Base-by-base conservation (phyloP, 306 rosid genomes). In the Vicia faba region DNA sequence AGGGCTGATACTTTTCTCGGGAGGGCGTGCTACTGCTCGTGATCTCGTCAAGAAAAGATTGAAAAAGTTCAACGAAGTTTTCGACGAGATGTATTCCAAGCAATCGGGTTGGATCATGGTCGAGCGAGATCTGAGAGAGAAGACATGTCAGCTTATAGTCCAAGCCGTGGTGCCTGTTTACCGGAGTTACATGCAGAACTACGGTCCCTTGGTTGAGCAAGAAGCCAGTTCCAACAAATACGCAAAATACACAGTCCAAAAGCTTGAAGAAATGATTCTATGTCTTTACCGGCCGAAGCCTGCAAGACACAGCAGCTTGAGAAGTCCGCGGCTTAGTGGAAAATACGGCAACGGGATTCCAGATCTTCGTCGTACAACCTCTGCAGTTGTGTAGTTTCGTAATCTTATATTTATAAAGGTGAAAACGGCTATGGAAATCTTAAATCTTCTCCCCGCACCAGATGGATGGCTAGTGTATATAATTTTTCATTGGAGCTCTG, bases 1-100 rank as follows among this genome's bases (percentile, higher is more conserved):
- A 79, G 99, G 99, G 64, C 80, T 95, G 71, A 91, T 95, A 69
- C 79, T 91, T 66, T 95, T 95, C 80, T 95, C 99, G 0, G 99
- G 99, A 72, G 97, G 97, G 41, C 95, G 92, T 1, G 99, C 99
- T 33, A 95, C 99, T 44, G 99, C 99, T 19, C 99, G 99, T 18
- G 99, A 91, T 79, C 92, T 95, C 41, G 99, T 95, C 72, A 95
- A 95, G 87, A 85, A 95, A 81, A 89, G 97, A 80, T 79, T 93
- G 68, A 90, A 88, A 76, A 85, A 81, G 43, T 93, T 93, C 85
- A 93, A 90, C 58, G 97, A 90, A 78, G 83, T 75, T 65, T 88
- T 95, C 5, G 97, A 95, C 72, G 97, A 85, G 64, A 88, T 95
- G 97, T 85, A 71, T 64, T 54, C 77, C 48, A 81, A 77, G 84